phyloP scores from a whole-genome alignment of 768 basidiomycete species.

The Termitomyces bulborhizus region DNA sequence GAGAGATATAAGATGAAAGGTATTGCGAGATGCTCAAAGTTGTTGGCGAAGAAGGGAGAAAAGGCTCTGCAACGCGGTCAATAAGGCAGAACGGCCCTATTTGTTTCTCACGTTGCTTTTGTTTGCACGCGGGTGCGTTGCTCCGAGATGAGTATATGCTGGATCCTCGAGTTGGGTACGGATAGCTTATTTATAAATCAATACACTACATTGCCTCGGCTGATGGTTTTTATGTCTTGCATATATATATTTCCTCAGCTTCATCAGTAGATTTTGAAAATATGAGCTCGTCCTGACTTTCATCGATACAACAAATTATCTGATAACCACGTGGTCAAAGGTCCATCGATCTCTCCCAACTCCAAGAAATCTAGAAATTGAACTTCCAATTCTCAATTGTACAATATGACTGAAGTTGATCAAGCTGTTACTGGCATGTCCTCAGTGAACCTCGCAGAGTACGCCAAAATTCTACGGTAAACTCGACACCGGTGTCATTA shows the following conservation, averaged over 20 bases:
- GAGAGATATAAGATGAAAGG: not conserved
- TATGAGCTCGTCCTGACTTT: not conserved
- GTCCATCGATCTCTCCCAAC: not conserved
- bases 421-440: conserved; percentile 1
- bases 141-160: not conserved
- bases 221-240: not conserved
- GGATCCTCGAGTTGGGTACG: not conserved
- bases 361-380: not conserved
- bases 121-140: conserved; percentile 11
- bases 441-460: conserved; percentile 4
- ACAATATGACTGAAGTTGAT: conserved; percentile 4
- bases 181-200: not conserved
- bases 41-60: conserved; percentile 4
- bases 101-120: conserved; percentile 21
- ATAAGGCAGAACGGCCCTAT: conserved; percentile 12
- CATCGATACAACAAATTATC: conserved; percentile 3
- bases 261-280: not conserved
- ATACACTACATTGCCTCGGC: not conserved
- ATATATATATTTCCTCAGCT: not conserved
- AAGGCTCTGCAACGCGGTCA: conserved; percentile 16
- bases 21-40: conserved; percentile 2
- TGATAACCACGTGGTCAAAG: conserved; percentile 13
- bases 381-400: not conserved
- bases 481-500: not conserved
- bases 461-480: not conserved